These are phyloP conservation scores for Lycium barbarum DNA, from an alignment of 257 asterid genomes.

Conservation along the genomic window DNA sequence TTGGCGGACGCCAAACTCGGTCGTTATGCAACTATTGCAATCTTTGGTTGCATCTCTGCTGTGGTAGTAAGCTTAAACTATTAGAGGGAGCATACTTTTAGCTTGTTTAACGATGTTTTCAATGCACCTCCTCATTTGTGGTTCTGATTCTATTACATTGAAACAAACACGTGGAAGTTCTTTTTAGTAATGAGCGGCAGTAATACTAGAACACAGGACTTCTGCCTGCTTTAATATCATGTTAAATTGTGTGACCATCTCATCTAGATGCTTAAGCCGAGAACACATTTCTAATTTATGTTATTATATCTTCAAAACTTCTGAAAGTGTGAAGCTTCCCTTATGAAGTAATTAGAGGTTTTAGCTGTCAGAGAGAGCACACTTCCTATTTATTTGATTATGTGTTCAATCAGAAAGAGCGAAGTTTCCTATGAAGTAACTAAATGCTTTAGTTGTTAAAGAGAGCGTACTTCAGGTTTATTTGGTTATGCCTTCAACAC, in stretches of 20 bases:
- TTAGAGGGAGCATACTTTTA: not conserved
- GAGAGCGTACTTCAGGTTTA: not conserved
- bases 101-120: not conserved
- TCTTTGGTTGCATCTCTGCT: conserved; percentile 70
- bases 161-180: not conserved
- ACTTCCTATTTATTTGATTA: no score
- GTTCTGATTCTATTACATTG: not conserved
- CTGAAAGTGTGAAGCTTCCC: not conserved
- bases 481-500: not conserved
- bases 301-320: not conserved
- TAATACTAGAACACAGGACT: not conserved
- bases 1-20: conserved; percentile 90
- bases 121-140: not conserved
- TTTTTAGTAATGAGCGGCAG: not conserved
- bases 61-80: conserved; percentile 56
- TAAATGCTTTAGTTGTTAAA: not conserved
- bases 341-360: not conserved
- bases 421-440: not conserved
- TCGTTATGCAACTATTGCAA: conserved; percentile 75
- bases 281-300: not conserved
- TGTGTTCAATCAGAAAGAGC: not conserved
- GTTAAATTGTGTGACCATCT: not conserved
- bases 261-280: not conserved
- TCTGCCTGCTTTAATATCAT: not conserved
- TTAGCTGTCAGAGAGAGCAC: not conserved